Evolutionary conservation across 129 eudicot species (phyloP).

Genomic region (Flaveria ramosissima): DNA sequence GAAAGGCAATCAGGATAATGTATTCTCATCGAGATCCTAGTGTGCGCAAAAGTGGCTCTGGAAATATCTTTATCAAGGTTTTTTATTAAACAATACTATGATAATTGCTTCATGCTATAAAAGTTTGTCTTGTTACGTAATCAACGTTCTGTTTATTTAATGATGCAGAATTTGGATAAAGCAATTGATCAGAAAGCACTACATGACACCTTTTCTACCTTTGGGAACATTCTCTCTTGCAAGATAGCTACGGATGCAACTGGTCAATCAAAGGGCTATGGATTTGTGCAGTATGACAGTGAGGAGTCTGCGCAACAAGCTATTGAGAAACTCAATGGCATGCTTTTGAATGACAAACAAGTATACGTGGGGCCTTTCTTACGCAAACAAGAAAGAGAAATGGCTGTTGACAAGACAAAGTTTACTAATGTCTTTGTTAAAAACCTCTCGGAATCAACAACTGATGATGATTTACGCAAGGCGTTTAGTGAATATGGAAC

Average conservation of each 20-base stretch:
- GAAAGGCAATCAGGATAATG: slow-evolving; percentile 54
- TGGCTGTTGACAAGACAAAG: slow-evolving; percentile 6
- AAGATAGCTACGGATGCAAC: neutral
- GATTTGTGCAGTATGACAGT: slow-evolving; percentile 11
- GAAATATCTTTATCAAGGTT: slow-evolving; percentile 13
- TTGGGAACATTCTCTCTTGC: slow-evolving; percentile 13
- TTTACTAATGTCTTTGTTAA: slow-evolving; percentile 13
- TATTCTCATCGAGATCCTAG: slow-evolving; percentile 54
- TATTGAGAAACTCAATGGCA: slow-evolving; percentile 15
- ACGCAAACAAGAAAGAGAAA: slow-evolving; percentile 7
- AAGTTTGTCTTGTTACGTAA: neutral
- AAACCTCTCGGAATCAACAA: slow-evolving; percentile 17
- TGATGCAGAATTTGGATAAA: slow-evolving; percentile 19
- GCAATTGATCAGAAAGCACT: slow-evolving; percentile 15
- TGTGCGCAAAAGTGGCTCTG: slow-evolving; percentile 19
- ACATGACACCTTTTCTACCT: slow-evolving; percentile 9
- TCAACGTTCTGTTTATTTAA: neutral
- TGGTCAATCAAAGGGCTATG: slow-evolving; percentile 14
- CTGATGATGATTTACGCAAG: slow-evolving; percentile 7
- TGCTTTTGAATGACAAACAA: slow-evolving; percentile 17
- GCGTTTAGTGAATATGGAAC: slow-evolving; percentile 12
- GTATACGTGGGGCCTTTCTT: slow-evolving; percentile 14
- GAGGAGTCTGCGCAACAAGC: slow-evolving; percentile 19
- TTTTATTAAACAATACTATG: neutral
- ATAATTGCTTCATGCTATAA: neutral